Base-by-base conservation (phyloP, 768 basidiomycete genomes). In the Terana coerulea region DNA sequence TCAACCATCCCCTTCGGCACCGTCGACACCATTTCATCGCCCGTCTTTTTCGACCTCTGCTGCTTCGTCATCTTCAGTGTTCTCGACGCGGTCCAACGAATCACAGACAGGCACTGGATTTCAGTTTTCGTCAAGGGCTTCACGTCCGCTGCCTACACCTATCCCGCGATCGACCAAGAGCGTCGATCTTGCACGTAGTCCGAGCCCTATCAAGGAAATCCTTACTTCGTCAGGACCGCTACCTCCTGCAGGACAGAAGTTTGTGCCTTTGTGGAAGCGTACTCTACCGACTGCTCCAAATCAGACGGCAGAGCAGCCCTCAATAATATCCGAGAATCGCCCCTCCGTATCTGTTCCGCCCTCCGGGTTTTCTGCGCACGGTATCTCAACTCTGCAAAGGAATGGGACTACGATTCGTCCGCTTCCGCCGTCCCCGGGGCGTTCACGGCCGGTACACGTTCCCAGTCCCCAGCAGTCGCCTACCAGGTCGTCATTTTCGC, bases 241-340 rank as follows among this genome's bases (percentile, higher is more conserved):
- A 9, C 30, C 54, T 33, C 57, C 14, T 21, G 35, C 57, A 5
- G 59, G 59, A 17, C 61, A 59, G 28, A 73, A 67, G 26, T 69
- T 72, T 47, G 65, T 72, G 9, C 76, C 78, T 2, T 58, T 71
- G 11, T 77, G 75, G 76, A 75, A 74, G 60, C 73, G 73, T 25
- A 66, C 59, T 22, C 53, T 69, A 1, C 57, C 64, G 1, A 47
- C 62, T n/a, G 63, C 60, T 14, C 58, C 55, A n/a, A n/a, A n/a
- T 11, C 58, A 52, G 3, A 29, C 59, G 21, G 26, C 39, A 7
- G 22, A 54, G 11, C 44, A 52, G 22, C 47, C 58, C 2, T 21
- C 56, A 15, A 19, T 52, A 12, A 25, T 55, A 5, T 28, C 24
- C 14, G 44, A 45, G 21, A 36, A 47, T 15, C 51, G 51, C 25